A percentile compares a stretch with the other conserved stretches of the same genome.
These are phyloP conservation scores for Arthrobotrys musiformis DNA, from an alignment of 2,329 filamentous ascomycete species.

Conservation along the genomic window DNA sequence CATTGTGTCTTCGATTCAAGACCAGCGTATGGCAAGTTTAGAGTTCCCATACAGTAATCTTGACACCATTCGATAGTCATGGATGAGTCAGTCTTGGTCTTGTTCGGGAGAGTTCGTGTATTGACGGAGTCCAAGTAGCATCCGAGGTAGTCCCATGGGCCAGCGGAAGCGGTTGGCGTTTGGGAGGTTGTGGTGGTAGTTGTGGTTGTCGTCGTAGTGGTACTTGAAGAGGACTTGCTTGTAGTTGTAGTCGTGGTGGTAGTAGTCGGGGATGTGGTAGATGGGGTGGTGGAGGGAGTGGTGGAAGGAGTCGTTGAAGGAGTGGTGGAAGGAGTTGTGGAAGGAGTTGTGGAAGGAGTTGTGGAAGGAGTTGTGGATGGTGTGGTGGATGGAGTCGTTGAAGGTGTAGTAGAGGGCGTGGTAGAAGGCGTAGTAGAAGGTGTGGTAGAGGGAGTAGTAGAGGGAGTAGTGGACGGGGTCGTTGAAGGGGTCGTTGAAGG, in stretches of 20 bases:
- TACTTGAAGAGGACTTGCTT: too few relatives aligned
- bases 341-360: neutral
- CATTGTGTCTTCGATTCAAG: conserved; percentile 30
- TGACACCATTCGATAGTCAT: conserved; percentile 42
- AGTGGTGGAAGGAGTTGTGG: conserved; percentile 18
- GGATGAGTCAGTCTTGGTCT: conserved; percentile 15
- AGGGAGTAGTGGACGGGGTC: neutral
- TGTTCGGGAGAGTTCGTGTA: conserved; percentile 39
- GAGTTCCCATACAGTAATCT: conserved; percentile 27
- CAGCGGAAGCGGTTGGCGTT: neutral
- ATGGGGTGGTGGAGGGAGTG: neutral
- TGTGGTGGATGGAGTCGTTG: neutral
- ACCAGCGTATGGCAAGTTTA: conserved; percentile 41
- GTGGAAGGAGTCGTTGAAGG: neutral
- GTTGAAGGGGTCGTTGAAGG: neutral
- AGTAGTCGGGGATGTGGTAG: neutral
- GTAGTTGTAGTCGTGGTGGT: conserved; percentile 9
- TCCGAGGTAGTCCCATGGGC: conserved; percentile 28
- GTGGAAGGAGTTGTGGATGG: conserved; percentile 14
- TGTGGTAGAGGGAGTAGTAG: neutral
- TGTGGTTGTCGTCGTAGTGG: neutral
- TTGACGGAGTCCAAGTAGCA: conserved; percentile 23
- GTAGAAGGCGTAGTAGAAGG: too few relatives aligned
- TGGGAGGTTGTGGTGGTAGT: neutral
- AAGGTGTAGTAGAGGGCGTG: too few relatives aligned